These are phyloP conservation scores for Pythium pyrilobum DNA, from an alignment of 352 stramenopile species.

Conservation along the genomic window DNA sequence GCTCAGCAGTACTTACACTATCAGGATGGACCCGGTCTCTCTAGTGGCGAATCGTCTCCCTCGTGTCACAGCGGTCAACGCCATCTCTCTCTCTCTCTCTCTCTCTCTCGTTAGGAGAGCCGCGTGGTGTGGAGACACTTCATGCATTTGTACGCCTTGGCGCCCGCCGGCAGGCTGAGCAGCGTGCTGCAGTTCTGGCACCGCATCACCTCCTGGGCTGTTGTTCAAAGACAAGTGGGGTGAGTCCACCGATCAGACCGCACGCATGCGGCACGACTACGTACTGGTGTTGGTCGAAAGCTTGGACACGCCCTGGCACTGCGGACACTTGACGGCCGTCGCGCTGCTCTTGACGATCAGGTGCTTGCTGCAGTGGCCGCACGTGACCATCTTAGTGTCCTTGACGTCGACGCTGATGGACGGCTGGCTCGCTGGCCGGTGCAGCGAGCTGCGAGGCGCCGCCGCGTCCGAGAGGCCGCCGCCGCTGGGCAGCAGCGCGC, in stretches of 20 bases:
- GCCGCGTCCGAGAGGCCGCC: no score
- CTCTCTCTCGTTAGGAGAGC: no score
- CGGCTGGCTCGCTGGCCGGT: not conserved
- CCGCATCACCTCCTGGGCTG: conserved; percentile 84
- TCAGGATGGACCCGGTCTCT: no score
- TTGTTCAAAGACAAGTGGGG: conserved; percentile 1
- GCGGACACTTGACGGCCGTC: conserved; percentile 75
- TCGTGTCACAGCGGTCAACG: no score
- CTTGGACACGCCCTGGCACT: conserved; percentile 78
- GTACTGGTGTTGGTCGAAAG: conserved; percentile 78
- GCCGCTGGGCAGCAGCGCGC: no score
- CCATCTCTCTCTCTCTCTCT: no score
- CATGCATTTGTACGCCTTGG: conserved; percentile 88
- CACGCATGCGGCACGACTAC: no score
- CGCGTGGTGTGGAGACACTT: conserved; percentile 81
- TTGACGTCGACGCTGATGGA: conserved; percentile 46
- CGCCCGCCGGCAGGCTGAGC: conserved; percentile 68
- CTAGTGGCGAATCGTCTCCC: no score
- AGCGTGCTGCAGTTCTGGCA: conserved; percentile 86
- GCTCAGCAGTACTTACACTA: conserved; percentile 11
- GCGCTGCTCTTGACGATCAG: conserved; percentile 77
- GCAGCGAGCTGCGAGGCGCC: not conserved
- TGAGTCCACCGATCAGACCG: no score
- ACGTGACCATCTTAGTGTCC: conserved; percentile 83
- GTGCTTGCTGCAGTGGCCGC: conserved; percentile 79